Evolutionary conservation across 1,139 yeast species (phyloP), one percentile per base, ranked within the genome.

Genomic region (Candida smagusa): DNA sequence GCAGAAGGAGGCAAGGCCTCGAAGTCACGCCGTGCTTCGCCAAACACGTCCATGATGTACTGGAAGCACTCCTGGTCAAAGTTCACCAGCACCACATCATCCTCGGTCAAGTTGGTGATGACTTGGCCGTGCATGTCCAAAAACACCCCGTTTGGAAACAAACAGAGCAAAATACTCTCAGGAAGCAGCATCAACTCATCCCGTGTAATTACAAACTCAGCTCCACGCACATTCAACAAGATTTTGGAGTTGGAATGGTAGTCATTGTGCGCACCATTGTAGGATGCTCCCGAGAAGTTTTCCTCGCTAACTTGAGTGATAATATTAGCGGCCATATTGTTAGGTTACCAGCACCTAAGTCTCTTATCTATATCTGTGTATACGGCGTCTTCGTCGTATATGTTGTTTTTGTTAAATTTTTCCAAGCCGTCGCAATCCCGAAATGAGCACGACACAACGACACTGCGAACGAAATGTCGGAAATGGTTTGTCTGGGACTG

Each of bases 181-280:
- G 98, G 97, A 37, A 92, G 68, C 40, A 90, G 80, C 84, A 89
- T 82, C 48, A 92, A 73, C 57, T 88, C 96, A 49, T 88, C 96
- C 46, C 96, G 72, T 2, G 95, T 81, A 35, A 92, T 81, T 39
- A 80, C 76, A 58, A 83, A 86, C 43, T 63, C 57, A 12, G 58
- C 62, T 9, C 87, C 94, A 36, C 94, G 69, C 39, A 83, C 74
- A 54, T 80, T 79, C 61, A 84, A 72, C 48, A 72, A 76, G 44
- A 87, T 84, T 47, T 77, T 74, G 13, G 85, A 77, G 56, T 78
- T 79, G 13, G 85, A 77, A 56, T 78, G 79, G 56, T 72, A 74
- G 50, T 80, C 86, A 22, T 59, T 46, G 22, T 30, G 25, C 22
- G 36, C 38, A 27, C 50, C 58, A 13, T 55, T 53, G 12, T 49